Evolutionary conservation across 1,284 basidiomycete species (phyloP).

Genomic region (Apiotrichum gamsii): DNA sequence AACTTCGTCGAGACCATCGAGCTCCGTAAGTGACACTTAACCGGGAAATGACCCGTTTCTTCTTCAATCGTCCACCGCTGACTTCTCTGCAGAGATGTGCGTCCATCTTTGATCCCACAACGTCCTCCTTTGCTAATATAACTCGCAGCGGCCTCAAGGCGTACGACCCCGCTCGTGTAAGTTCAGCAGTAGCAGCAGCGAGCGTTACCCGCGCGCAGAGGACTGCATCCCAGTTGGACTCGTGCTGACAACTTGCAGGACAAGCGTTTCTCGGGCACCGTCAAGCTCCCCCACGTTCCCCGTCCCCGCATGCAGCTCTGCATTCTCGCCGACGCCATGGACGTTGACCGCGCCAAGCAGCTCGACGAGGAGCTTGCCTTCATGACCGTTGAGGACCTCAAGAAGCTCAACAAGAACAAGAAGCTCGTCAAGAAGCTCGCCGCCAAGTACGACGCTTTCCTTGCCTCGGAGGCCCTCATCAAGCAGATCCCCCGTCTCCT

Average conservation of each 20-base stretch:
- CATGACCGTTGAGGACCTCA: conserved; percentile 99
- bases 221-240: too few relatives aligned
- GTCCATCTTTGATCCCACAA: too few relatives aligned
- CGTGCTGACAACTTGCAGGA: conserved; percentile 57
- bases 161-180: conserved; percentile 59
- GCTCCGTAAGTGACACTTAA: too few relatives aligned
- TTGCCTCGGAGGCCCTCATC: conserved; percentile 95
- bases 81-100: too few relatives aligned
- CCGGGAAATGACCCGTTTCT: too few relatives aligned
- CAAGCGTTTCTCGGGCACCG: conserved; percentile 82
- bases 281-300: conserved; percentile 94
- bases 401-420: conserved; percentile 88
- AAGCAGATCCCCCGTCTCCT: conserved; percentile 99
- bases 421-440: conserved; percentile 99
- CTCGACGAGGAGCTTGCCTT: conserved; percentile 51
- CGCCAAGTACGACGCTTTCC: conserved; percentile 99
- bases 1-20: conserved; percentile 69
- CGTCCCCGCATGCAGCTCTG: conserved; percentile 99
- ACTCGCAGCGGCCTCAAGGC: conserved; percentile 97
- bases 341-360: conserved; percentile 71
- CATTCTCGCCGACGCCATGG: conserved; percentile 97
- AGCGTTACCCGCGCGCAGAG: too few relatives aligned
- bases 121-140: too few relatives aligned
- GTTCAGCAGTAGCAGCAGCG: conserved; percentile 45
- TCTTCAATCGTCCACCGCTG: too few relatives aligned